Conservation (phyloP, 2,329 filamentous ascomycete genomes). For the Neonectria faginata region DNA sequence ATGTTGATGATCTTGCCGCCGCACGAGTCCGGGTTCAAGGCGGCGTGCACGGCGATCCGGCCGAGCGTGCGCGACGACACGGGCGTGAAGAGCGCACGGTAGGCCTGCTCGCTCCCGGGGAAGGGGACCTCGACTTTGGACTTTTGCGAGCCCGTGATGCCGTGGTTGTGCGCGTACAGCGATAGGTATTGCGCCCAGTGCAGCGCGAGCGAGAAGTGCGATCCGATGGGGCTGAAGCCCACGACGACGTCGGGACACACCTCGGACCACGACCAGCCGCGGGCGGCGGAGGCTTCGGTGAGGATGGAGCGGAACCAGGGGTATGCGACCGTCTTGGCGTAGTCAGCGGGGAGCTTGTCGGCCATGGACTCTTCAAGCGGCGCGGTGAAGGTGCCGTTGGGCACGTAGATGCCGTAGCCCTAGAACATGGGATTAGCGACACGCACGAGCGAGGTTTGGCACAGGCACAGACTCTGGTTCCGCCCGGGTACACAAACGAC, state of each 20-base stretch:
- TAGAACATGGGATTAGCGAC: constrained; percentile 28
- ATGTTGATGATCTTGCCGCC: constrained; percentile 50
- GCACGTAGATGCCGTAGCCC: constrained; percentile 55
- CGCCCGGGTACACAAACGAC: constrained; percentile 51
- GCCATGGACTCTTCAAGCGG: constrained; percentile 51
- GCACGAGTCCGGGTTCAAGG: constrained; percentile 44
- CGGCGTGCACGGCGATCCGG: constrained; percentile 47
- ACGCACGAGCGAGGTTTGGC: not conserved
- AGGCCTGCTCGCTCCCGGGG: constrained; percentile 44
- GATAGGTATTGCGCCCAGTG: constrained; percentile 57
- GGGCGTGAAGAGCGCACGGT: constrained; percentile 46
- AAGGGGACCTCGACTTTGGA: constrained; percentile 44
- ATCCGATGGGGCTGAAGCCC: constrained; percentile 55
- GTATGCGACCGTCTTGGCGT: constrained; percentile 52
- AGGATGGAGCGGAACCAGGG: constrained; percentile 50
- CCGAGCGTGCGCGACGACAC: constrained; percentile 49
- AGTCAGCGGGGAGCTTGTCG: constrained; percentile 48
- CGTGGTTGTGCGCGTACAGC: constrained; percentile 49
- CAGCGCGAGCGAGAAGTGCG: constrained; percentile 50
- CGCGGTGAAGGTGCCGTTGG: constrained; percentile 49
- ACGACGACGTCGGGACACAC: constrained; percentile 54
- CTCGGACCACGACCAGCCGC: constrained; percentile 53
- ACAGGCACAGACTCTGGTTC: constrained; percentile 46
- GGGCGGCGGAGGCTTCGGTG: constrained; percentile 43
- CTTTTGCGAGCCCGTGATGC: not conserved